Percentiles rank a stretch among this genome's conserved stretches.
Conservation (phyloP, 805 yeast genomes). For the Candida dajiaensis region DNA sequence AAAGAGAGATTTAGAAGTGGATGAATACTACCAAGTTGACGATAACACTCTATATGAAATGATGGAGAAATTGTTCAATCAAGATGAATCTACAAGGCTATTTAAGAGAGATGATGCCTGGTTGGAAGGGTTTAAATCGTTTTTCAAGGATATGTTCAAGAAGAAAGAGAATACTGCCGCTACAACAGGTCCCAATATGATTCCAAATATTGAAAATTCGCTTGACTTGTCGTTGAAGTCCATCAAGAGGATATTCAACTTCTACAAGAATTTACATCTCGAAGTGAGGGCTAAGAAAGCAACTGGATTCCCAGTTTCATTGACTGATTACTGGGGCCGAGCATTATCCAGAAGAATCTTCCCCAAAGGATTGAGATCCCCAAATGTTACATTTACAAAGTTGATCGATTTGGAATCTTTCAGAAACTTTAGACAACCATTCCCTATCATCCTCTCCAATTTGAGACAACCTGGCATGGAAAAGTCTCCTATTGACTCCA, state of each 20-base stretch:
- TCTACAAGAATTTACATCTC: conserved; percentile 46
- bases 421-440: conserved; percentile 36
- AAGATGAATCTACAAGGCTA: conserved; percentile 5
- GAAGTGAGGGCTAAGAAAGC: conserved; percentile 47
- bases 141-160: conserved; percentile 23
- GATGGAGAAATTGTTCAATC: conserved; percentile 12
- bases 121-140: conserved; percentile 17
- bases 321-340: conserved; percentile 67
- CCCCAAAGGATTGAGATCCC: conserved; percentile 28
- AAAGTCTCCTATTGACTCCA: conserved; percentile 32
- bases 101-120: conserved; percentile 16
- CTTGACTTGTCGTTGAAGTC: conserved; percentile 22
- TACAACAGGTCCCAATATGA: conserved; percentile 10
- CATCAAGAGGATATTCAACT: conserved; percentile 32
- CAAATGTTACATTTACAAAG: conserved; percentile 35
- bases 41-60: conserved; percentile 17
- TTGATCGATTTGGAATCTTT: conserved; percentile 33
- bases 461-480: conserved; percentile 31
- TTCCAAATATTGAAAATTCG: conserved; percentile 17
- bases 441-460: conserved; percentile 41
- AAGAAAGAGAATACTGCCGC: conserved; percentile 17
- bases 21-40: conserved; percentile 2
- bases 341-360: conserved; percentile 47
- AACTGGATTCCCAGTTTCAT: conserved; percentile 48
- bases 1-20: conserved; percentile 5